Base-by-base conservation (phyloP, 1,284 basidiomycete species). In the Microbotryum saponariae region DNA sequence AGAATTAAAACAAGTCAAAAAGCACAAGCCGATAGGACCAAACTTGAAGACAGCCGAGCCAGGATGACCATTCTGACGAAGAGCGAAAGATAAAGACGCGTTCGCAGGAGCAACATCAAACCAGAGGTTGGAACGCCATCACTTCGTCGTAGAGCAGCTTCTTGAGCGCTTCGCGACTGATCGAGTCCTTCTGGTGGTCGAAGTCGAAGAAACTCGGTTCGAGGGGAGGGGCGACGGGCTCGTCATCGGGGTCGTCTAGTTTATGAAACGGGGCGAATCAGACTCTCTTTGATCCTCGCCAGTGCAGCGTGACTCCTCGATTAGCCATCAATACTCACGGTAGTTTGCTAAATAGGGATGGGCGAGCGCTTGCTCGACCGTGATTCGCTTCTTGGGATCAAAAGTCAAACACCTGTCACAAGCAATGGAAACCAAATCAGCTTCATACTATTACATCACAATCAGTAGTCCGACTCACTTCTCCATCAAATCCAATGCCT, bases 121-220 rank as follows among this genome's bases (percentile, higher is more conserved):
- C n/a, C n/a, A 14, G 27, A 31, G 51, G 49, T 7, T 51, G 33
- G 54, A 66, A 66, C 1, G 53, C 54, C 59, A 63, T 60, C 23
- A 66, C 60, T 49, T 69, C 65, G 8, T 67, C 56, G 49, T 56
- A 69, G 31, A 67, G 51, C 3, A 64, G 48, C 25, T 57, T 69
- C 70, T 90, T 91, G 54, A 92, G 77, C 71, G 89, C 84, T 37
- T 83, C 91, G 48, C 89, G 82, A 72, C 86, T 89, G 77, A 93
- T 91, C 70, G 91, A 88, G 67, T 94, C 91, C 79, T 94, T 93
- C 79, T 90, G 86, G 63, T 91, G 78, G 74, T 96, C 92, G 74
- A 96, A 96, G 72, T 92, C 89, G 76, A 97, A 96, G 80, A 96
- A 96, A 68, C 86, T 84, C 3, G 89, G 85, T 65, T 89, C 87